Base-by-base conservation (phyloP, 306 rosid species). In the Leucaena leucocephala region DNA sequence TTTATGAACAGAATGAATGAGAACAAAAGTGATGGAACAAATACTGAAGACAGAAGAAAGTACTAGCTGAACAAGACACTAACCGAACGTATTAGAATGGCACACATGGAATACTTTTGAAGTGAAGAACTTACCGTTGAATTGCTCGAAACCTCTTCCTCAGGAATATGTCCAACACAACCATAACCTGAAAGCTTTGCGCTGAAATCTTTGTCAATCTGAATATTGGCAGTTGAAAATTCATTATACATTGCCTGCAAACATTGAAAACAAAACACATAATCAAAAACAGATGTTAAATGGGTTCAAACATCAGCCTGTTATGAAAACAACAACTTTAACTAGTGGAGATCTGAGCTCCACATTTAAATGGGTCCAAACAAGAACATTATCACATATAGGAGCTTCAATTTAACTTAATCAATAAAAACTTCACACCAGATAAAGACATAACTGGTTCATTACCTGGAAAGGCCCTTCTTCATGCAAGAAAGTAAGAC, bases 401-500 rank as follows among this genome's bases (percentile, higher is more conserved):
- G 70, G 46, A 42, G 69, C 82, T 82, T 66, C 43, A 15, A 54
- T 75, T 74, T 42, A 40, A 75, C 54, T 68, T 15, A 7, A 52
- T 46, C 1, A 1, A 65, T 35, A 11, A 43, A 39, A 14, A 39
- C 40, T 55, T 52, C 16, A n/a, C 35, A 74, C 21, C 57, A 50
- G 57, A 69, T 40, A n/a, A 70, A 50, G 58, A 58, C 55, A 52
- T 61, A 27, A 77, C 43, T 72, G 15, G 27, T 4, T 14, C 36
- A 73, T 85, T 79, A 96, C 99, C 99, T 96, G 99, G 86, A 96
- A 96, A 81, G 99, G 99, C 65, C 99, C 99, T 87, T 96, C 99
- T 88, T 96, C 99, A 49, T 96, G 99, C 92, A 96, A 87, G 88
- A 96, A 96, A 57, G 97, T 90, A 71, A 96, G 98, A 64, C 99